Evolutionary conservation across 1,284 basidiomycete genomes (phyloP).

Genomic region (Tausonia pullulans): DNA sequence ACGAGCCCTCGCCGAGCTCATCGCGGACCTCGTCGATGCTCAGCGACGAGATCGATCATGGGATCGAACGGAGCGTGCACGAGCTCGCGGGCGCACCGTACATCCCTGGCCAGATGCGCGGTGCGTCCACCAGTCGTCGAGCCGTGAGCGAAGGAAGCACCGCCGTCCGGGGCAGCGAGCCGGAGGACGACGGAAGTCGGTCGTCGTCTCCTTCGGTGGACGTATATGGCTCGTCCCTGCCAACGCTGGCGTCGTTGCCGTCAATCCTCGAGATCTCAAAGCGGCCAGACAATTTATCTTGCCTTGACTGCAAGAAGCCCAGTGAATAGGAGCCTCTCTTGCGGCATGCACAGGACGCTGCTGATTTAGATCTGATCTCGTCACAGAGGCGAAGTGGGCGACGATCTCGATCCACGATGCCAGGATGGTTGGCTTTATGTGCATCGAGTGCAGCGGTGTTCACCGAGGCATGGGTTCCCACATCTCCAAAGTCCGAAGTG

Average conservation of each 20-base stretch:
- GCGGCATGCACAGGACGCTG: too few relatives aligned
- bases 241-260: background rate
- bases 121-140: background rate
- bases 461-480: constrained; percentile 11
- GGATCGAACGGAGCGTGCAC: constrained; percentile 7
- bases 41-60: background rate
- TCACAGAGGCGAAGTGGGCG: constrained; percentile 9
- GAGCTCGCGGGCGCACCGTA: constrained; percentile 3
- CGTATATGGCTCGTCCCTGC: too few relatives aligned
- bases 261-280: constrained; percentile 8
- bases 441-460: constrained; percentile 10
- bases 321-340: background rate
- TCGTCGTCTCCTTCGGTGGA: too few relatives aligned
- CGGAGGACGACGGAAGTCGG: background rate
- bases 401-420: constrained; percentile 11
- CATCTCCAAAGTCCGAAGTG: constrained; percentile 14
- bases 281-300: constrained; percentile 1
- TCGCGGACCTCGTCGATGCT: background rate
- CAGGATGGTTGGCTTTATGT: constrained; percentile 7
- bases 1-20: background rate
- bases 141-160: constrained; percentile 9
- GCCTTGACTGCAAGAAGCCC: constrained; percentile 13
- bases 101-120: background rate
- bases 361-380: too few relatives aligned
- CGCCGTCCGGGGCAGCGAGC: background rate